A percentile compares a stretch with the other conserved stretches of the same genome.
Conservation (phyloP, 208 protist genomes). For the Trypanosoma cruzi region DNA sequence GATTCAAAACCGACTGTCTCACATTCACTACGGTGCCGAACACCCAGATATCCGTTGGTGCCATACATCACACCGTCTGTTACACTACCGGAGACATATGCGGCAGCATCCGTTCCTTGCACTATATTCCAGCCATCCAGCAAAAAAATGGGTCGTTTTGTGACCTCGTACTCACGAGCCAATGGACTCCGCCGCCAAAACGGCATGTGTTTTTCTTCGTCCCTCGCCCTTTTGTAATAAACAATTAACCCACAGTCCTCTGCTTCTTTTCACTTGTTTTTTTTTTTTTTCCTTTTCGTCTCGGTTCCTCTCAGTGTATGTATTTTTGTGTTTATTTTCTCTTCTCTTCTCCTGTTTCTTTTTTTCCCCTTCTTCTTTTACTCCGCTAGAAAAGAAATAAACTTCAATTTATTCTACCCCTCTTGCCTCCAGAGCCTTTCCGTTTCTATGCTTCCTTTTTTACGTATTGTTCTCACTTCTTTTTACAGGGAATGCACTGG, state of each 20-base stretch:
- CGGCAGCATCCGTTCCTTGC: constrained; percentile 70
- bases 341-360: neutral
- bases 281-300: no score
- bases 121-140: constrained; percentile 78
- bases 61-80: constrained; percentile 88
- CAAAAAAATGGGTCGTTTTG: constrained; percentile 81
- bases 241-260: neutral
- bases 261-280: neutral
- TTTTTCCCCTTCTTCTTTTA: neutral
- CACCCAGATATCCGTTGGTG: constrained; percentile 83
- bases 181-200: constrained; percentile 28
- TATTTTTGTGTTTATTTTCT: neutral
- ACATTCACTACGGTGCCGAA: constrained; percentile 74
- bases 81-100: constrained; percentile 79
- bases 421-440: neutral
- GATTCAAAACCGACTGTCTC: constrained; percentile 77
- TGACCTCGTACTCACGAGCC: constrained; percentile 85
- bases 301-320: no score
- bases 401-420: neutral
- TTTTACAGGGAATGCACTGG: neutral
- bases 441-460: neutral
- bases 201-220: constrained; percentile 5
- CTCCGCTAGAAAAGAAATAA: neutral
- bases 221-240: neutral
- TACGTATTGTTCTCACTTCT: neutral